Base-by-base conservation (phyloP, 176 grass and related monocot species). In the Oryza coarctata region DNA sequence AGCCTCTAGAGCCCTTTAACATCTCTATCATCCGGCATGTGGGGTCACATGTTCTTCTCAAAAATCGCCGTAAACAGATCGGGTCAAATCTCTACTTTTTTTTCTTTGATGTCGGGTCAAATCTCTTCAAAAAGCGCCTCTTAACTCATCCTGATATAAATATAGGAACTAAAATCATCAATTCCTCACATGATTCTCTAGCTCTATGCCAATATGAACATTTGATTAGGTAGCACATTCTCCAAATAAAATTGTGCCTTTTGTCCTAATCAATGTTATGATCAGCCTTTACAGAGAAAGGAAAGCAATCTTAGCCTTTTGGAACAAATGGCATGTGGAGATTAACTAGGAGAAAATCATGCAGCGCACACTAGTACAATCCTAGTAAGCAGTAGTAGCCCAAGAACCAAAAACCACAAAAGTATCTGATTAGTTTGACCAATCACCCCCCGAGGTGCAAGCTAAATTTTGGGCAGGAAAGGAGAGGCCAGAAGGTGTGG, bases 341-440 rank as follows among this genome's bases (percentile, higher is more conserved):
- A 36, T 39, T 40, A 68, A 68, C 28, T 50, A 83, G 40, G 68
- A 76, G 22, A 17, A 66, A 47, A 15, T 62, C 39, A 47, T 66
- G 52, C 41, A 78, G 22, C 65, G 58, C 43, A 65, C 44, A 30
- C 70, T 52, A 38, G 47, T 39, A 10, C 38, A 11, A 60, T 25
- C 55, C 20, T 60, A 60, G 55, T 60, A 60, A 60, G 55, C 14
- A 76, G 40, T n/a, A 32, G 28, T 15, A 39, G 38, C 33, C 49
- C 38, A 64, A 78, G 28, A 63, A 76, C 18, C 34, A 36, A 71
- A 77, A 30, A 23, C 12, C 18, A 3, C 8, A 78, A 80, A 52
- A 55, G 22, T 52, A 36, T 11, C 41, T 36, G 77, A 68, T 27
- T 68, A 52, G 43, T 77, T 82, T 77, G 79, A 87, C 79, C 72